A percentile compares a stretch with the other conserved stretches of the same genome.
Evolutionary conservation across 116 monocot species (phyloP).

Genomic region (Dioscorea cayenensis): DNA sequence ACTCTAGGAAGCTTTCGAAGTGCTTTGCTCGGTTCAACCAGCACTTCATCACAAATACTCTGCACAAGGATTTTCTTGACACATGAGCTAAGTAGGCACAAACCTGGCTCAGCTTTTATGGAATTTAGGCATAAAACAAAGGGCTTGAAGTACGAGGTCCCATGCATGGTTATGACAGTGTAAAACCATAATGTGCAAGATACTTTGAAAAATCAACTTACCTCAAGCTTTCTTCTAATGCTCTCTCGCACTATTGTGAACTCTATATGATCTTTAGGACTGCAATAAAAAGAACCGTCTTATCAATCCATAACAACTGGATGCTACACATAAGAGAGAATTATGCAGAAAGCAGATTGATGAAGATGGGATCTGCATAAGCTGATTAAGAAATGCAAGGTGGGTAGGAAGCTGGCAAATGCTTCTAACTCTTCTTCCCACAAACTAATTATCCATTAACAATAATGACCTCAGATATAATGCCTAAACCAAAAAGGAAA

Average conservation of each 20-base stretch:
- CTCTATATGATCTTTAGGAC: slow-evolving; percentile 77
- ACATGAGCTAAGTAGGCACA: not conserved
- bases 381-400: no score
- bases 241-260: slow-evolving; percentile 80
- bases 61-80: slow-evolving; percentile 14
- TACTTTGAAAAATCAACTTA: slow-evolving; percentile 29
- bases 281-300: slow-evolving; percentile 26
- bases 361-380: not conserved
- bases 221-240: slow-evolving; percentile 92
- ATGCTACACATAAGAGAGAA: not conserved
- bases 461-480: not conserved
- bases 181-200: not conserved
- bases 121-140: not conserved
- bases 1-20: slow-evolving; percentile 90
- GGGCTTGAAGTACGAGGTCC: not conserved
- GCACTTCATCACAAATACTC: slow-evolving; percentile 61
- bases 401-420: no score
- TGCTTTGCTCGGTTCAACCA: slow-evolving; percentile 58
- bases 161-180: not conserved
- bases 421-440: no score
- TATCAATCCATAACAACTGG: not conserved
- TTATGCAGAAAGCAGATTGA: not conserved
- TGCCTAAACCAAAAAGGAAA: not conserved
- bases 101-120: not conserved
- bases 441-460: no score